Base-by-base conservation (phyloP, 208 protist species). In the Leishmania tarentolae region DNA sequence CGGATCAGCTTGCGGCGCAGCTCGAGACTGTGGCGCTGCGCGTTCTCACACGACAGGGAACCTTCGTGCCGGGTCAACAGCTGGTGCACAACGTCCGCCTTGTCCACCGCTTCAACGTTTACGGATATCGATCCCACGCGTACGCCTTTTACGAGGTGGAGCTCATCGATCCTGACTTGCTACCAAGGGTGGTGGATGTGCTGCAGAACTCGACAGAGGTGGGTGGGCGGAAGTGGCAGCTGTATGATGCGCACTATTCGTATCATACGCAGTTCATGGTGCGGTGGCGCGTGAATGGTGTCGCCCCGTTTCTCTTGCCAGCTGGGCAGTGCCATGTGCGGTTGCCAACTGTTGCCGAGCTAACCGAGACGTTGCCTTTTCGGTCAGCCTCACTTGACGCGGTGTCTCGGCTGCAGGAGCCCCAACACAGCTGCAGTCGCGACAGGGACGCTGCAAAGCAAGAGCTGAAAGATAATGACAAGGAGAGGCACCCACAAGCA, bases 211-310 rank as follows among this genome's bases (percentile, higher is more conserved):
- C 90, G 0, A 81, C 71, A 24, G 75, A 81, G 53, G 86, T 97
- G 17, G 91, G 89, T 11, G 88, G 88, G 19, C 82, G 87, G 21
- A 44, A 76, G 35, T 97, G 93, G 93, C 84, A 92, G 83, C 82
- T 90, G 79, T 92, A 93, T 76, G 90, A 95, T 44, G 79, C 85
- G 3, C 90, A 95, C 80, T 70, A 84, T n/a, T 69, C 71, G 11
- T 97, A 91, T 79, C 90, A 91, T 61, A 87, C 88, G 44, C 91
- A 97, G 85, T 94, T 97, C 69, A 94, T 95, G 91, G 84, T 90
- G 24, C 89, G 91, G 57, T 91, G 91, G 76, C 84, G 84, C 69
- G 74, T 95, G 56, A 91, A 87, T 50, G 93, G 93, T 15, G 87
- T 91, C 50, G 83, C 90, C 4, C 87, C 92, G 0, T 91, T 94